Base-by-base conservation (phyloP, 192 early-diverging fungal species). In the Glomus cerebriforme region DNA sequence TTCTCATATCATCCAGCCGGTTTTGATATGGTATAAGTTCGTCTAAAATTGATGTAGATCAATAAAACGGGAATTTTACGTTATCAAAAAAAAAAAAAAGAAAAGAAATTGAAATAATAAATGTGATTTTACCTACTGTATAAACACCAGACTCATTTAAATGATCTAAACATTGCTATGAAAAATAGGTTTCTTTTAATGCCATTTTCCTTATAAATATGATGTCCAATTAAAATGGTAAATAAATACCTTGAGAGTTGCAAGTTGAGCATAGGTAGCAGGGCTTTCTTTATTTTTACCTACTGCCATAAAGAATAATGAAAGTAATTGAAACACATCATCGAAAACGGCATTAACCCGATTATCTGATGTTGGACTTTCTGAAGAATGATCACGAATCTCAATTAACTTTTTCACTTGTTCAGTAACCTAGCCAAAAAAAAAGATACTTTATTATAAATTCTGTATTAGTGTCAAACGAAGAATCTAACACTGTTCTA, bases 271-370 rank as follows among this genome's bases (percentile, higher is more conserved):
- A 81, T 94, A 93, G 1, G 90, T 90, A 15, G 93, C 93, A 8
- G 93, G 92, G 72, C 91, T 88, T 80, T 94, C 93, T 70, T 89
- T 88, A 79, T 90, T 93, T 77, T 92, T 93, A 45, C 93, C 93
- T 63, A 93, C 80, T 27, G 89, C 90, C 85, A 94, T 86, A 79
- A 92, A 94, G 79, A 92, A 94, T 65, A 94, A 80, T 32, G 93
- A 94, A 37, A 94, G 88, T 45, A 94, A 84, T 37, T 91, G 88
- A 86, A 92, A 92, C 68, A 92, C 89, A 59, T 94, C 93, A 66
- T 94, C 93, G 17, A 94, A 83, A 35, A 93, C 88, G 59, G 87
- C 89, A 78, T 94, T 92, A 27, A 92, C 84, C 60, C 90, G 81
- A 81, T 91, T 85, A 26, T 82, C 76, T 7, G 26, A 69, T 26